Base-by-base conservation (phyloP, 257 asterid genomes). In the Plectranthus barbatus region DNA sequence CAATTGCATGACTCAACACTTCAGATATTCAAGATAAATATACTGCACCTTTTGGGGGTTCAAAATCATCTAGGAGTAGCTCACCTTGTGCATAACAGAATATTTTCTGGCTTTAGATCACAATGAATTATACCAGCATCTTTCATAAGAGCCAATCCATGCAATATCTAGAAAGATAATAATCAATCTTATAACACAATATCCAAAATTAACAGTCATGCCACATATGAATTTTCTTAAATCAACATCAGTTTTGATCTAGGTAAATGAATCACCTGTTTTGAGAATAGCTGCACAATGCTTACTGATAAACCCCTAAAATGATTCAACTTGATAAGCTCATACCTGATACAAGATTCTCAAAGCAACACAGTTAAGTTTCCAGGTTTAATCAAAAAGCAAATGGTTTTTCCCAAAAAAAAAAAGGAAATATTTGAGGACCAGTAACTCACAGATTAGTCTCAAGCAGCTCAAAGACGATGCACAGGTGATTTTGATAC, bases 91-190 rank as follows among this genome's bases (percentile, higher is more conserved):
- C 94, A 87, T 71, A 93, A 76, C 60, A 93, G 95, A 82, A 93
- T 93, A 78, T 93, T 93, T 74, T 93, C 99, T 19, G 97, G 99
- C 86, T 93, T 93, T 76, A 93, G 77, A 77, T 93, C 99, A 65
- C 97, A 93, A 63, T 93, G 97, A 74, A 93, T 93, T 74, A 93
- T 85, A 63, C 92, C 92, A 77, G 99, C 99, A 73, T 87, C 95
- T 73, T 79, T 90, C 97, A 93, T 85, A 62, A 93, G 83, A 62
- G 88, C 86, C 83, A 93, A 81, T 60, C 99, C 99, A 51, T 84
- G 78, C 78, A 93, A 83, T 77, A 93, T 87, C 99, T 93, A 75
- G 68, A 73, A 19, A 20, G 60, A 62, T 23, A 73, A 20, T 69
- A 44, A 71, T 39, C 47, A 58, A 70, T 62, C 50, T 76, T 48